Conservation (phyloP, 345 rosid species). For the Linum tenue region DNA sequence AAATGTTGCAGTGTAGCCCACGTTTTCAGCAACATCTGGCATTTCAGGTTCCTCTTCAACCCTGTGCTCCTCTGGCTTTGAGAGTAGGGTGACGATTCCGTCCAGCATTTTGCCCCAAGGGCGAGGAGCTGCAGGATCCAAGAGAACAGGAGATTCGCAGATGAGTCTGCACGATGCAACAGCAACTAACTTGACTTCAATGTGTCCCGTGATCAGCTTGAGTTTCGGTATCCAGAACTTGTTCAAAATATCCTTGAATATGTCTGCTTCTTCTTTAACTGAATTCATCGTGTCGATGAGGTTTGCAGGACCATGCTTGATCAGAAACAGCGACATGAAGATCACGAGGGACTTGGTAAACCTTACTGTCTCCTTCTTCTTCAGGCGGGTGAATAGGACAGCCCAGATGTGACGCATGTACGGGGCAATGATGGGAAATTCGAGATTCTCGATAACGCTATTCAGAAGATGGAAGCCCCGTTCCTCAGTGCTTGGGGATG, state of each 20-base stretch:
- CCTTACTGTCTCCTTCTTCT: slow-evolving; percentile 50
- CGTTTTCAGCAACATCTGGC: slow-evolving; percentile 78
- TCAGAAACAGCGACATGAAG: slow-evolving; percentile 86
- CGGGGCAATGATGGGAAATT: slow-evolving; percentile 49
- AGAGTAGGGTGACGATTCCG: slow-evolving; percentile 72
- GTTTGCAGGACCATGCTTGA: slow-evolving; percentile 65
- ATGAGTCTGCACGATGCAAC: slow-evolving; percentile 76
- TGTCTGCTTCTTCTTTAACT: slow-evolving; percentile 54
- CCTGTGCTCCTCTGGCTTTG: slow-evolving; percentile 75
- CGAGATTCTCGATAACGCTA: slow-evolving; percentile 77
- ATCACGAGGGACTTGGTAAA: slow-evolving; percentile 68
- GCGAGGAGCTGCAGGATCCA: slow-evolving; percentile 50
- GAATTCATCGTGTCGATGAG: slow-evolving; percentile 70
- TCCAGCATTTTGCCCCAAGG: slow-evolving; percentile 81
- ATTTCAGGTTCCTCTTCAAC: slow-evolving; percentile 75
- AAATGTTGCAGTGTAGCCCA: slow-evolving; percentile 70
- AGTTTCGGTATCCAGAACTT: slow-evolving; percentile 88
- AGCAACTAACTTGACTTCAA: slow-evolving; percentile 70
- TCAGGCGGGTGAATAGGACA: slow-evolving; percentile 64
- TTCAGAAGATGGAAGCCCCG: slow-evolving; percentile 92
- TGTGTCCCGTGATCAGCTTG: slow-evolving; percentile 55
- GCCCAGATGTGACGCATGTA: slow-evolving; percentile 64
- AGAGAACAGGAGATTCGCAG: slow-evolving; percentile 63
- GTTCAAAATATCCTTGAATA: slow-evolving; percentile 54
- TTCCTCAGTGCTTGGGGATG: slow-evolving; percentile 70